phyloP scores from a whole-genome alignment of 2,329 filamentous ascomycete genomes.

The Nigrospora sphaerica region DNA sequence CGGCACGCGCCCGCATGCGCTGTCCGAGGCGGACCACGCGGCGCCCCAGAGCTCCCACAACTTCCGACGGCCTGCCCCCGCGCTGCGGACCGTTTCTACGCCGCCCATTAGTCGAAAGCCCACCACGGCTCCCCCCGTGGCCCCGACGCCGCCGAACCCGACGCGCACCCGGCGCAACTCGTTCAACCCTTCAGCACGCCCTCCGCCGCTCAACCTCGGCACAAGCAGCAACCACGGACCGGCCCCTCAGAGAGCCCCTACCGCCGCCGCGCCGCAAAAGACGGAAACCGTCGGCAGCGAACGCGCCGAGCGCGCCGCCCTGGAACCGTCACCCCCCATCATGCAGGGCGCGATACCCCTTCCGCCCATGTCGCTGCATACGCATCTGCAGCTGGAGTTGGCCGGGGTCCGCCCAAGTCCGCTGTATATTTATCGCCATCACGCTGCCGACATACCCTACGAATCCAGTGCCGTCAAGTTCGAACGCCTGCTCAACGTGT shows the following conservation, averaged over 20 bases:
- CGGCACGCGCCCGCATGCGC: slow-evolving; percentile 1
- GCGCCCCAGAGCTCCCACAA: slow-evolving; percentile 15
- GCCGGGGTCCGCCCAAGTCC: slow-evolving; percentile 56
- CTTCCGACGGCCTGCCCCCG: slow-evolving; percentile 25
- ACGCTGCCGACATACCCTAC: slow-evolving; percentile 60
- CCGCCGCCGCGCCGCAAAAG: slow-evolving; percentile 10
- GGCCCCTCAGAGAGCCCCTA: neutral
- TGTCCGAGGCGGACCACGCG: slow-evolving; percentile 5
- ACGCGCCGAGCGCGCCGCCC: slow-evolving; percentile 6
- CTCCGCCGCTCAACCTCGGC: slow-evolving; percentile 38
- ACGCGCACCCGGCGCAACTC: slow-evolving; percentile 40
- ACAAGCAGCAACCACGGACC: slow-evolving; percentile 5
- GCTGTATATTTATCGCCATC: slow-evolving; percentile 57
- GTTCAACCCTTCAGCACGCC: slow-evolving; percentile 36
- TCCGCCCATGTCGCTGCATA: slow-evolving; percentile 60
- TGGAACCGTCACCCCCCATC: slow-evolving; percentile 32
- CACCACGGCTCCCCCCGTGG: slow-evolving; percentile 6
- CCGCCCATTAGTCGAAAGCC: slow-evolving; percentile 38
- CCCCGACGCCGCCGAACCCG: slow-evolving; percentile 21
- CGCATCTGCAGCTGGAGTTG: slow-evolving; percentile 57
- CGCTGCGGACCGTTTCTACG: slow-evolving; percentile 42
- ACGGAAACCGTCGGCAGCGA: neutral
- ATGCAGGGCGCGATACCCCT: slow-evolving; percentile 51
- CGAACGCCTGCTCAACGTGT: slow-evolving; percentile 82
- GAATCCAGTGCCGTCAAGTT: slow-evolving; percentile 91